Base-by-base conservation (phyloP, 2,329 filamentous ascomycete genomes). In the Paracoccidioides brasiliensis region DNA sequence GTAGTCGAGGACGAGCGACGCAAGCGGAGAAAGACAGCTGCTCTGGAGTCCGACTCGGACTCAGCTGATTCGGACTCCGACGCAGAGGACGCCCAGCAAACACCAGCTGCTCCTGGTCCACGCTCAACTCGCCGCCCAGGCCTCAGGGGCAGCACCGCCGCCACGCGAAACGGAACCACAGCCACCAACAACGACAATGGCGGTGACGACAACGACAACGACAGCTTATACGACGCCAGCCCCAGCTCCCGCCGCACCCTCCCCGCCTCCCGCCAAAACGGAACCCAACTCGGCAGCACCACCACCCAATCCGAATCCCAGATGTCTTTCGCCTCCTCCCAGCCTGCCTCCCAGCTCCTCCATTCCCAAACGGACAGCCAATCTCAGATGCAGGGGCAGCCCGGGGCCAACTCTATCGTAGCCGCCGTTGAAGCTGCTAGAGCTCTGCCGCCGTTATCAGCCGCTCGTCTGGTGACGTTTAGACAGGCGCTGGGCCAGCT, bases 401-500 rank as follows among this genome's bases (percentile, higher is more conserved):
- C 22, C 22, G 22, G 22, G 22, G 54, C 30, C 12, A 49, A 52
- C 22, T 52, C 40, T 9, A 14, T 60, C 15, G 52, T 53, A 15
- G 55, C 55, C 4, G 53, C 74, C 74, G 61, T 64, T 51, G 68
- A 63, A 32, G 67, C 61, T 63, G 52, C 41, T 3, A 32, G 8
- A 28, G 67, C 65, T 28, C 69, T 74, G 62, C 74, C 66, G 55
- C 75, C 79, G 0, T 83, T 90, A 66, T 75, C 79, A 1, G 64
- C 80, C 0, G 76, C 78, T 43, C 81, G 93, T 43, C 73, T 95
- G 32, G 75, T 80, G 5, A 73, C 82, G 1, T 98, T 98, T 83
- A 83, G 88, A 55, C 81, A 81, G 9, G 81, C 86, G 2, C 77
- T 98, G 3, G 93, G 93, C 30, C 86, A 88, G 63, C 77, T 98